Evolutionary conservation across 345 rosid species (phyloP), one percentile per base, ranked within the genome.

Genomic region (Brassica cretica): DNA sequence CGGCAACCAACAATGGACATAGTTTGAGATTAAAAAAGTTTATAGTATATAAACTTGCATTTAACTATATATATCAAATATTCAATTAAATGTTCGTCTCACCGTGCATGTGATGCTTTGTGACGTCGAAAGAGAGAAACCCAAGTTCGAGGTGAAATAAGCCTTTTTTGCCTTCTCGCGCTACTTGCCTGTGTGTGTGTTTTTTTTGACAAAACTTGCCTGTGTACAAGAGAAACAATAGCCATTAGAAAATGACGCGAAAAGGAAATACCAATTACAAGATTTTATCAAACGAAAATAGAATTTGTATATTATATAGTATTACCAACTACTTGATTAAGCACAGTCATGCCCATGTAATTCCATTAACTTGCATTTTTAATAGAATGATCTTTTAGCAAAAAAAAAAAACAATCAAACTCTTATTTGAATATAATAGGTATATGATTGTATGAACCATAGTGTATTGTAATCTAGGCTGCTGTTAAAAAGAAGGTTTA

Each of bases 121-220:
- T 71, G 41, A 65, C 24, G 37, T 66, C 72, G 63, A 78, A 78
- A 78, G 35, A 24, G 35, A 41, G 76, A 53, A n/a, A 58, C 67
- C 44, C 18, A 73, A 60, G 51, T 72, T 78, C 76, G 76, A 60
- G 72, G 74, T 68, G 74, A 51, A 51, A 68, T 66, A 0, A 21
- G 27, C 82, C 74, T 79, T 79, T 79, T 73, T 79, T 73, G 82
- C 65, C 37, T 61, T 68, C 65, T 73, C 74, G 73, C 70, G 82
- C 49, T 62, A 78, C 58, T 32, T 69, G 49, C 6, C 44, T 44
- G 18, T 72, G 68, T 41, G 56, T 59, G n/a, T 19, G 21, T 39
- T 3, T 25, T 25, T 25, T 25, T 25, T 25, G 29, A 25, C 29
- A 25, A 25, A 25, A 25, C 29, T 25, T 25, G 29, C 29, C 29